Base-by-base conservation (phyloP, 176 grass and related monocot species). In the Oryza brachyantha region DNA sequence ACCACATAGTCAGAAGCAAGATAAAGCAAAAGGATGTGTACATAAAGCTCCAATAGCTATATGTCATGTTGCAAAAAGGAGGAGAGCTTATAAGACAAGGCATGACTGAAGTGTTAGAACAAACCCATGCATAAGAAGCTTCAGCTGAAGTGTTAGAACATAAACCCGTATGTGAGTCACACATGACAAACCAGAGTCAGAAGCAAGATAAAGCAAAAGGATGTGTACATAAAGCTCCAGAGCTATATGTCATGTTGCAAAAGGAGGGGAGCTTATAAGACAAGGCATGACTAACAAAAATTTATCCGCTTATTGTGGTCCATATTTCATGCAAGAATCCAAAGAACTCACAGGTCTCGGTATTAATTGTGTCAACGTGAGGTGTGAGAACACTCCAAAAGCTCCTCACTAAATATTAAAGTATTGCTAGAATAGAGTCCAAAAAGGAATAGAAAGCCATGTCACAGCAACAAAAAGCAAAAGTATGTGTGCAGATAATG, bases 31-130 rank as follows among this genome's bases (percentile, higher is more conserved):
- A 57, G 22, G 14, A 17, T 54, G 13, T 66, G 61, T 31, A 79
- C 76, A 79, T 55, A 66, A 36, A 66, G 12, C 77, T 79, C 27
- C 54, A 64, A 64, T 4, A 67, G 54, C 32, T 39, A 22, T 22
- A 31, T 57, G 66, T 29, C 66, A 68, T 79, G 31, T 39, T 68
- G 22, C 77, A 9, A 79, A 79, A 54, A 39, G 5, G n/a, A n/a
- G n/a, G n/a, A 58, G 26, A 79, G 22, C 22, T 52, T 79, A 13
- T 29, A 57, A 79, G 32, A 68, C 29, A 68, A 79, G 22, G 31
- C 34, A 25, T 57, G 64, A 70, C 65, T 79, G n/a, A n/a, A n/a
- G 29, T 9, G 8, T 12, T 10, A 0, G 64, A 66, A 3, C 16
- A n/a, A n/a, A n/a, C n/a, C n/a, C n/a, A n/a, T n/a, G n/a, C n/a